Evolutionary conservation across 768 basidiomycete species (phyloP).

Genomic region (Lanmaoa pseudosensibilis): DNA sequence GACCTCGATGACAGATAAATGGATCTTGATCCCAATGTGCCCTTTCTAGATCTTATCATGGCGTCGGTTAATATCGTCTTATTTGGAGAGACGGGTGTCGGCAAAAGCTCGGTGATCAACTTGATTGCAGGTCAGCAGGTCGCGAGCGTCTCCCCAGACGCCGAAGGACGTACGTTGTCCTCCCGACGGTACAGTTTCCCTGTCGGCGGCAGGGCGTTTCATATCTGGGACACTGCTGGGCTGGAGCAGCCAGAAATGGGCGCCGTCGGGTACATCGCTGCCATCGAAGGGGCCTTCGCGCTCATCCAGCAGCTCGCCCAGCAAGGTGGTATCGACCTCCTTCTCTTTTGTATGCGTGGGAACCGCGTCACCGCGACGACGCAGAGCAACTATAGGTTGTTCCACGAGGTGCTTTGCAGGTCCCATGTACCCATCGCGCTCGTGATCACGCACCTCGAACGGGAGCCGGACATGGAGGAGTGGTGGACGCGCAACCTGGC

Average conservation of each 20-base stretch:
- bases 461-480: slow-evolving; percentile 31
- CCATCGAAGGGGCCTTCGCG: slow-evolving; percentile 26
- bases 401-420: slow-evolving; percentile 41
- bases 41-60: slow-evolving; percentile 11
- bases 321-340: slow-evolving; percentile 38
- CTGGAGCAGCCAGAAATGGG: slow-evolving; percentile 29
- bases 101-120: slow-evolving; percentile 35
- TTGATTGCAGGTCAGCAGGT: slow-evolving; percentile 25
- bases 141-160: slow-evolving; percentile 14
- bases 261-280: slow-evolving; percentile 22
- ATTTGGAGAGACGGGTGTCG: slow-evolving; percentile 42
- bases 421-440: slow-evolving; percentile 29
- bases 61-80: slow-evolving; percentile 37
- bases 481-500: slow-evolving; percentile 34
- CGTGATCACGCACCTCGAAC: slow-evolving; percentile 40
- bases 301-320: slow-evolving; percentile 36
- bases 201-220: slow-evolving; percentile 14
- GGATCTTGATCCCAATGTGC: background rate
- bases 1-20: background rate
- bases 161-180: slow-evolving; percentile 36
- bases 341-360: slow-evolving; percentile 41
- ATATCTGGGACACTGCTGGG: slow-evolving; percentile 35
- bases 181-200: slow-evolving; percentile 25
- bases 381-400: slow-evolving; percentile 39
- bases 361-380: slow-evolving; percentile 37